Conservation (phyloP, 2,329 filamentous ascomycete species). For the Epichloe festucae region DNA sequence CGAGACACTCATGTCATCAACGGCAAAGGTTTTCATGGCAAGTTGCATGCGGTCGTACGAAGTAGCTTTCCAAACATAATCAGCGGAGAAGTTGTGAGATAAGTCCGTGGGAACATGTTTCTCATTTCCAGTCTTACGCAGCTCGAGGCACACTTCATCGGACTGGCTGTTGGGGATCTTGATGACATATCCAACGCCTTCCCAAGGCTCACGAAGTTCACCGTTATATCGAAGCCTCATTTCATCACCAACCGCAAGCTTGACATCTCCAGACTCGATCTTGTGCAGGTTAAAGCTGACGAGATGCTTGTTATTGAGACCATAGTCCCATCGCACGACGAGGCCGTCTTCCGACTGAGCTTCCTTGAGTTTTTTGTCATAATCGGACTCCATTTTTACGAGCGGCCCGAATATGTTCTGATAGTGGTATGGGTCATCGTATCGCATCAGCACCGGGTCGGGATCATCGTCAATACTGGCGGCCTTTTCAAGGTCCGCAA, state of each 20-base stretch:
- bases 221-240: slow-evolving; percentile 97
- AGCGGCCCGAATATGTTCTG: slow-evolving; percentile 97
- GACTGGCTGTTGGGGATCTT: slow-evolving; percentile 99
- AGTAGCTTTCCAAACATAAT: slow-evolving; percentile 99
- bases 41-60: slow-evolving; percentile 99
- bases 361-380: slow-evolving; percentile 97
- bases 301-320: slow-evolving; percentile 92
- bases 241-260: slow-evolving; percentile 93
- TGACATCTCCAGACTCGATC: slow-evolving; percentile 93
- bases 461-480: slow-evolving; percentile 91
- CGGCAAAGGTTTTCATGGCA: slow-evolving; percentile 97
- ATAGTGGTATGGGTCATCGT: slow-evolving; percentile 96
- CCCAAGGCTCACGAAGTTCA: slow-evolving; percentile 83
- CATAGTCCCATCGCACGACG: slow-evolving; percentile 85
- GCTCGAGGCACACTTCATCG: slow-evolving; percentile 89
- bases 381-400: slow-evolving; percentile 98
- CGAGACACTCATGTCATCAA: slow-evolving; percentile 96
- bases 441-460: slow-evolving; percentile 79
- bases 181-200: slow-evolving; percentile 96
- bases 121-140: slow-evolving; percentile 89
- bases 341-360: slow-evolving; percentile 95
- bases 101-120: slow-evolving; percentile 93
- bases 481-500: slow-evolving; percentile 83
- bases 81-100: slow-evolving; percentile 94
- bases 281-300: slow-evolving; percentile 94